Conservation (phyloP, 768 basidiomycete species). For the Infundibulicybe gibba region DNA sequence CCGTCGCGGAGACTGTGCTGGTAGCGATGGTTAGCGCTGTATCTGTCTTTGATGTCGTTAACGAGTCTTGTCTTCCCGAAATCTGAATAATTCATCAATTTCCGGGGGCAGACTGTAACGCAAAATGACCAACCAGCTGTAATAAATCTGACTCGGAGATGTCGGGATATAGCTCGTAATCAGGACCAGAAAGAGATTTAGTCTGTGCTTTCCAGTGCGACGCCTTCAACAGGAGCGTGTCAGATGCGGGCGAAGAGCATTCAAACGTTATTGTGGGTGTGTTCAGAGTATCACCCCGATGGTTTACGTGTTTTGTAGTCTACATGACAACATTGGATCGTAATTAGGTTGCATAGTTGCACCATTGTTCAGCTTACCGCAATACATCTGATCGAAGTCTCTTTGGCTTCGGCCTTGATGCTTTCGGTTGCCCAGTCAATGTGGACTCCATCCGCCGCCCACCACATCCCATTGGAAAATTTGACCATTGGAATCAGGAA, state of each 20-base stretch:
- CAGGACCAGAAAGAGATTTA: slow-evolving; percentile 14
- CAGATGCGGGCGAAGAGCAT: slow-evolving; percentile 24
- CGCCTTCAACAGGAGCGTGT: slow-evolving; percentile 26
- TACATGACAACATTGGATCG: slow-evolving; percentile 2
- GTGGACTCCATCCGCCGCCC: slow-evolving; percentile 16
- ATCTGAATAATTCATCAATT: slow-evolving; percentile 3
- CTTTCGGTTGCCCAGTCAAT: slow-evolving; percentile 28
- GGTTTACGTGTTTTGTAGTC: slow-evolving; percentile 23
- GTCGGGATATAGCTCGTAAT: slow-evolving; percentile 26
- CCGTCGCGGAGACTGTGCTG: slow-evolving; percentile 19
- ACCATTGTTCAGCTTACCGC: slow-evolving; percentile 13
- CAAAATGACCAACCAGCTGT: slow-evolving; percentile 9
- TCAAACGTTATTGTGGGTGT: slow-evolving; percentile 27
- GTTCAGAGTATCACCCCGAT: slow-evolving; percentile 30
- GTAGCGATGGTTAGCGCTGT: slow-evolving; percentile 17
- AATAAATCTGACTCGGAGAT: slow-evolving; percentile 12
- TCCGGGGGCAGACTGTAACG: not conserved
- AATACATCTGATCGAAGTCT: slow-evolving; percentile 22
- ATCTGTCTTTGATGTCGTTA: slow-evolving; percentile 14
- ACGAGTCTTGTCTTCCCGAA: slow-evolving; percentile 10
- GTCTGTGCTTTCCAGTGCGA: slow-evolving; percentile 26
- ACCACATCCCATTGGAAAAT: slow-evolving; percentile 29
- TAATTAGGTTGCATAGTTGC: not conserved
- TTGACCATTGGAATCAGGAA: slow-evolving; percentile 19
- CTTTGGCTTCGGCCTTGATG: slow-evolving; percentile 17